phyloP scores from a whole-genome alignment of 352 stramenopile species.

The Phytophthora pisi region DNA sequence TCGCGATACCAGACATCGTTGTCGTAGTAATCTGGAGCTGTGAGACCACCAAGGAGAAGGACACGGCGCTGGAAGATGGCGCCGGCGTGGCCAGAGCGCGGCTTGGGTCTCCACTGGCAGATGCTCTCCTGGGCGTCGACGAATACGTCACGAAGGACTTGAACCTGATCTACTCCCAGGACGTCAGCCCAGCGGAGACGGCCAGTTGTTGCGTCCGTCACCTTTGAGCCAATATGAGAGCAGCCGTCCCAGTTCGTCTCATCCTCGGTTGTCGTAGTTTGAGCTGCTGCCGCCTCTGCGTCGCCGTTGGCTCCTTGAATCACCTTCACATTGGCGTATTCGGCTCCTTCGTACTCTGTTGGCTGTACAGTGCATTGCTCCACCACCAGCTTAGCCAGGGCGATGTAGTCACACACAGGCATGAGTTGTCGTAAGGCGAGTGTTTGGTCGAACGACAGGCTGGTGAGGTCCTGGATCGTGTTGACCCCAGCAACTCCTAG shows the following conservation, averaged over 20 bases:
- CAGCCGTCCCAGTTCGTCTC: constrained; percentile 66
- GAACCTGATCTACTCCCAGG: constrained; percentile 67
- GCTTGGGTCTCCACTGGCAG: constrained; percentile 67
- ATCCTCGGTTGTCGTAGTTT: constrained; percentile 20
- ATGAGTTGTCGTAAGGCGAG: constrained; percentile 57
- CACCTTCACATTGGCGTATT: constrained; percentile 47
- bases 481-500: constrained; percentile 70
- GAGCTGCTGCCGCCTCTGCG: constrained; percentile 9
- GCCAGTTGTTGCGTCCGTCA: constrained; percentile 46
- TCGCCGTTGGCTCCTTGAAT: constrained; percentile 38
- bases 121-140: constrained; percentile 64
- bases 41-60: constrained; percentile 76
- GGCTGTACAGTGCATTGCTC: constrained; percentile 56
- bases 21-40: constrained; percentile 63
- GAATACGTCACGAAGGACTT: constrained; percentile 67
- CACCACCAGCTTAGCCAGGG: constrained; percentile 63
- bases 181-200: constrained; percentile 64
- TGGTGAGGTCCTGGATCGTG: constrained; percentile 83
- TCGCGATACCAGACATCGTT: constrained; percentile 92
- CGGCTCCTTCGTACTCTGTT: constrained; percentile 50
- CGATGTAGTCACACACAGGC: constrained; percentile 77
- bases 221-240: constrained; percentile 49
- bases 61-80: constrained; percentile 80
- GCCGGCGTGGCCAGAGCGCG: constrained; percentile 67
- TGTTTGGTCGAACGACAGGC: constrained; percentile 53